phyloP scores from a whole-genome alignment of 1,284 basidiomycete genomes.

The Agaricales sp. region DNA sequence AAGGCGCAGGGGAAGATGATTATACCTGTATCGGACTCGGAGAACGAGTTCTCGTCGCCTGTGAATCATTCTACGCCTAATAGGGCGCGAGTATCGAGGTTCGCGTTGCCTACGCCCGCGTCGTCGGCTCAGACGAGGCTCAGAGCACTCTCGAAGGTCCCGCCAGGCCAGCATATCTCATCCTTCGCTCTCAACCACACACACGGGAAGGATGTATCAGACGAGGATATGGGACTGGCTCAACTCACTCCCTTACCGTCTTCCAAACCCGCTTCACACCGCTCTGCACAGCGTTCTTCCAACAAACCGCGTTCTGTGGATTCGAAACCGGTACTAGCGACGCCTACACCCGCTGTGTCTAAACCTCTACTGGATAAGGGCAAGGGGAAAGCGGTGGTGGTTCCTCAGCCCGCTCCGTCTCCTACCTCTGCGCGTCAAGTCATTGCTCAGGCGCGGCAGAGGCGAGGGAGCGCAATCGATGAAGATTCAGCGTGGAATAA shows the following conservation, averaged over 20 bases:
- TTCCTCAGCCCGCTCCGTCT: conserved; percentile 11
- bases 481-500: conserved; percentile 71
- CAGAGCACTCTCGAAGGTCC: background rate
- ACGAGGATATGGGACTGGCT: background rate
- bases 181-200: background rate
- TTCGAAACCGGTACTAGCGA: background rate
- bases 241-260: background rate
- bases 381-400: background rate
- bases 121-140: background rate
- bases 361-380: background rate
- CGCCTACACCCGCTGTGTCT: background rate
- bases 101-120: background rate
- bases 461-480: conserved; percentile 39
- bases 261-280: background rate
- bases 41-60: background rate
- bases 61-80: background rate
- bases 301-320: background rate
- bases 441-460: conserved; percentile 27
- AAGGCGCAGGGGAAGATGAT: conserved; percentile 6
- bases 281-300: background rate
- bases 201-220: background rate
- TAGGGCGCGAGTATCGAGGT: background rate
- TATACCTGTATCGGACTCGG: conserved; percentile 7
- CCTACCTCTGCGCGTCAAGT: conserved; percentile 18
- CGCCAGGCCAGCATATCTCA: background rate